Percentiles rank a stretch among this genome's conserved stretches.
phyloP scores from a whole-genome alignment of 108 stramenopile species.

The Pseudonitzschia multistriata region DNA sequence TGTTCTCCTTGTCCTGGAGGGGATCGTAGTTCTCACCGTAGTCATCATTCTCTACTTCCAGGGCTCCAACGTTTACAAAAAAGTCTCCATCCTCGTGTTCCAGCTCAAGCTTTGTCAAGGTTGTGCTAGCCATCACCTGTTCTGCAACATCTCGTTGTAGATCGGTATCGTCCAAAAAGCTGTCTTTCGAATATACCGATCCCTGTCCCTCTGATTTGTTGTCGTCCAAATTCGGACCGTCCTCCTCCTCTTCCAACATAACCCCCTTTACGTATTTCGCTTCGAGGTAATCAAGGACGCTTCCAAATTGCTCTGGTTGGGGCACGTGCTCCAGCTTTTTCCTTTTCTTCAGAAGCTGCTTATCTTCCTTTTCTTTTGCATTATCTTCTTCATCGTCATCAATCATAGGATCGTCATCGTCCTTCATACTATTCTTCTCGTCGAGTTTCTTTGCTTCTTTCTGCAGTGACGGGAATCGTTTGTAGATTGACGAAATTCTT shows the following conservation, averaged over 20 bases:
- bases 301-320: conserved; percentile 51
- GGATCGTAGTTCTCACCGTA: conserved; percentile 67
- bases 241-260: conserved; percentile 60
- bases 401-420: conserved; percentile 18
- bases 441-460: conserved; percentile 18
- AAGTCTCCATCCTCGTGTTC: conserved; percentile 75
- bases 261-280: conserved; percentile 87
- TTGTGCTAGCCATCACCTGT: conserved; percentile 72
- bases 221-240: conserved; percentile 34
- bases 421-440: neutral
- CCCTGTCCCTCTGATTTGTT: conserved; percentile 60
- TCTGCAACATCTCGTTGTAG: conserved; percentile 71
- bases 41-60: conserved; percentile 78
- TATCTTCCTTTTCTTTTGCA: conserved; percentile 16
- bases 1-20: conserved; percentile 42
- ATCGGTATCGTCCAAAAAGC: conserved; percentile 77
- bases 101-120: conserved; percentile 74
- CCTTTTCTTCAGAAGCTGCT: conserved; percentile 24
- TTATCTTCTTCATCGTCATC: conserved; percentile 23
- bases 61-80: conserved; percentile 85
- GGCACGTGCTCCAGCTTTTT: conserved; percentile 35
- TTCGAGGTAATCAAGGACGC: conserved; percentile 82
- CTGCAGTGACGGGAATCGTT: conserved; percentile 37
- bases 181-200: conserved; percentile 63
- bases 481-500: conserved; percentile 46